Evolutionary conservation across 176 grass and related monocot genomes (phyloP).

Genomic region (Miscanthus lutarioriparius): DNA sequence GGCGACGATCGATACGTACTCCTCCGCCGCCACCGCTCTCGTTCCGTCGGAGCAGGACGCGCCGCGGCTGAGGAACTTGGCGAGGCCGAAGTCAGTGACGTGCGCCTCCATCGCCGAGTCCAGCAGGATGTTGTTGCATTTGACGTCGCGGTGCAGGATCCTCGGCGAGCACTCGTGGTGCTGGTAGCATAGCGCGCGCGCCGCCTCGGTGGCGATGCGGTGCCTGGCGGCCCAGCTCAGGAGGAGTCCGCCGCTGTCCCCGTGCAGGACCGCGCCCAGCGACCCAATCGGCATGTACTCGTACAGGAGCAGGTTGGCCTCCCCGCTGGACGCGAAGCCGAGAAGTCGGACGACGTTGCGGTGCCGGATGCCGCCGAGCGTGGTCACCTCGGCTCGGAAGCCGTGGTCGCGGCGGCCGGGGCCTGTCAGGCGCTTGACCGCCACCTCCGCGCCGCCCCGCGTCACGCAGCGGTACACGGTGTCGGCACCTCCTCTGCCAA

Average conservation of each 20-base stretch:
- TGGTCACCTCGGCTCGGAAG: slow-evolving; percentile 79
- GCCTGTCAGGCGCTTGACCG: slow-evolving; percentile 68
- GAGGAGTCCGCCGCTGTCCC: slow-evolving; percentile 44
- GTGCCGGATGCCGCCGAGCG: slow-evolving; percentile 79
- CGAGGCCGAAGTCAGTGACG: slow-evolving; percentile 93
- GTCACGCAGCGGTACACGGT: slow-evolving; percentile 79
- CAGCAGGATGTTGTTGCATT: no score
- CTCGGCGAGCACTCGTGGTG: slow-evolving; percentile 33
- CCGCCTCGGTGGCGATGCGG: slow-evolving; percentile 66
- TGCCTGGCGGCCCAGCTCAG: slow-evolving; percentile 61
- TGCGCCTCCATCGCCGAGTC: slow-evolving; percentile 54
- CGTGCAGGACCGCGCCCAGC: slow-evolving; percentile 72
- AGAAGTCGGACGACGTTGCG: slow-evolving; percentile 78
- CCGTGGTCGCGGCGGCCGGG: slow-evolving; percentile 58
- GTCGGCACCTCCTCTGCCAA: slow-evolving; percentile 79
- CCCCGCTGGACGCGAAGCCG: slow-evolving; percentile 62
- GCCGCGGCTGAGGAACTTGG: slow-evolving; percentile 58
- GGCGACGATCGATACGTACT: neutral
- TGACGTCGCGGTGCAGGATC: no score
- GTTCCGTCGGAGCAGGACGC: neutral
- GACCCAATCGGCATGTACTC: slow-evolving; percentile 87
- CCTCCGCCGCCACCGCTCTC: neutral
- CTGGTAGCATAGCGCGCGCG: slow-evolving; percentile 72
- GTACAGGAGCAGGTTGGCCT: slow-evolving; percentile 76
- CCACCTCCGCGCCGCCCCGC: slow-evolving; percentile 48